Evolutionary conservation across 352 stramenopile genomes (phyloP).

Genomic region (Phytopythium sindhum): DNA sequence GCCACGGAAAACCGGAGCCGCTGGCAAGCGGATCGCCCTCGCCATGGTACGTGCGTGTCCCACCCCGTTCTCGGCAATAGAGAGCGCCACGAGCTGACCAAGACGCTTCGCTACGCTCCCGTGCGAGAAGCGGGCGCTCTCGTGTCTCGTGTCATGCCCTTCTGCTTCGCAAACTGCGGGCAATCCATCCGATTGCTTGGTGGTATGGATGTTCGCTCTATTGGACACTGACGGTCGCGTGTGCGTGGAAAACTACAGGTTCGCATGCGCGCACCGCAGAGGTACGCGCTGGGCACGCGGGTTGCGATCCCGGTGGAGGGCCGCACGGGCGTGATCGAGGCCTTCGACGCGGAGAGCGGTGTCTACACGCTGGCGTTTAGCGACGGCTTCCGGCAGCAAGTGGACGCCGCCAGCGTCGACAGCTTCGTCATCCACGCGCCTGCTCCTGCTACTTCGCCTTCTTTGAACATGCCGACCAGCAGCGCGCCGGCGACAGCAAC

Average conservation of each 20-base stretch:
- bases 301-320: conserved; percentile 61
- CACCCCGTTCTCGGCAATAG: too few relatives aligned
- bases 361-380: conserved; percentile 53
- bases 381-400: conserved; percentile 40
- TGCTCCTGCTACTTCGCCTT: conserved; percentile 1
- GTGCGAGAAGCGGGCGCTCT: not conserved
- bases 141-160: not conserved
- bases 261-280: conserved; percentile 35
- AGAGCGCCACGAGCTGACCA: not conserved
- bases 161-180: not conserved
- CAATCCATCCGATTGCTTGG: not conserved
- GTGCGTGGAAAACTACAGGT: conserved; percentile 11
- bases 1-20: not conserved
- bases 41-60: not conserved
- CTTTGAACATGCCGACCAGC: not conserved
- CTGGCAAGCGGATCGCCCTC: not conserved
- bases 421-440: conserved; percentile 35
- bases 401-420: conserved; percentile 28
- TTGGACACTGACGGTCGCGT: not conserved
- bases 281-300: conserved; percentile 42
- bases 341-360: conserved; percentile 32
- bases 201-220: not conserved
- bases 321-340: conserved; percentile 46
- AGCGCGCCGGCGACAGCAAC: conserved; percentile 1
- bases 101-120: not conserved